Evolutionary conservation across 1,139 yeast species (phyloP), one percentile per base, ranked within the genome.

Genomic region (Suhomyces bolitotheri): DNA sequence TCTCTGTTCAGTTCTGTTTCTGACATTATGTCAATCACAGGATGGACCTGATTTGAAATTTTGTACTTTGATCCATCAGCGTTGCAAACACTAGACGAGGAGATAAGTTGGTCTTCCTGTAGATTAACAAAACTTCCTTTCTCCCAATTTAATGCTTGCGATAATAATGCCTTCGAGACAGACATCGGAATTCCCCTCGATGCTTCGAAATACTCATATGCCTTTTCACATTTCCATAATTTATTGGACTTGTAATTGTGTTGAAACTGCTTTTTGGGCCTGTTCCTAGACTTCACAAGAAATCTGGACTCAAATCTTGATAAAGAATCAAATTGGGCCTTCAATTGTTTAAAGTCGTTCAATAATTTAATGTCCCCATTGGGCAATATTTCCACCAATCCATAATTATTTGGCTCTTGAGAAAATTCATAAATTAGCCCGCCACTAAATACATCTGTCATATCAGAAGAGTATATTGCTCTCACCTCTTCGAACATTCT

Each of bases 341-440:
- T 76, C 37, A 83, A 67, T 15, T 68, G 57, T 14, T 68, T 54
- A 48, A 70, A 84, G 53, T 84, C 94, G 3, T 66, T 55, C 31
- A 79, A 58, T 2, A 83, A 37, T 24, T 65, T 64, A 2, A 73
- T 80, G 50, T 78, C 72, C 0, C 90, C 92, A 31, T 72, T 65
- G 40, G 73, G 73, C 33, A 60, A 53, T 11, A 83, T 59, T 36
- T 77, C 75, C 3, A 92, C 95, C 27, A 92, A 68, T 0, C 98
- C 98, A 60, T 92, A 92, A 54, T 85, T 79, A 55, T 89, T 89
- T 16, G 83, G 78, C 54, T 88, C 97, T 58, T 89, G 92, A 2
- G 95, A 78, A 60, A 75, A 92, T 58, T 92, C 97, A 57, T 92
- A 92, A 2, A 88, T 94, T 39, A 92, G 68, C 0, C 98, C 98